These are phyloP conservation scores for Aureobasidium sp. DNA, from an alignment of 2,329 filamentous ascomycete species.

Conservation along the genomic window DNA sequence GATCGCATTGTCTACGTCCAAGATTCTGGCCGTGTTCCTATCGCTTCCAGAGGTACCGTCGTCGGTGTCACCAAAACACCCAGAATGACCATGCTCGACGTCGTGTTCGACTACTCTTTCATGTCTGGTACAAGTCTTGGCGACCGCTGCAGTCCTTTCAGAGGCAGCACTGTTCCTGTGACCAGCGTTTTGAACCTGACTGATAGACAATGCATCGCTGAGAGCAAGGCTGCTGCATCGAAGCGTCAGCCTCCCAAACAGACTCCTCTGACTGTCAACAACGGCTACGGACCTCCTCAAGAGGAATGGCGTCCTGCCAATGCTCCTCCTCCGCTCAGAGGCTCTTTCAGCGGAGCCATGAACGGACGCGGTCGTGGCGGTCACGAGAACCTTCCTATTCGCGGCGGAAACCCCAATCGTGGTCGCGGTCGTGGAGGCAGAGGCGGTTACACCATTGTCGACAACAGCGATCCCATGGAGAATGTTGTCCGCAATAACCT, in stretches of 20 bases:
- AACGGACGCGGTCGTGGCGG: conserved; percentile 36
- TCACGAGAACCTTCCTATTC: conserved; percentile 33
- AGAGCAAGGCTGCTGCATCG: conserved; percentile 30
- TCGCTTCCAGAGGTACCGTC: conserved; percentile 86
- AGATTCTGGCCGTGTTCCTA: conserved; percentile 88
- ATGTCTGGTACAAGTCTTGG: conserved; percentile 94
- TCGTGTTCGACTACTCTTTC: conserved; percentile 89
- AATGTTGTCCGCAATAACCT: conserved; percentile 50
- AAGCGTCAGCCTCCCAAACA: conserved; percentile 18
- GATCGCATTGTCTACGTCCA: conserved; percentile 90
- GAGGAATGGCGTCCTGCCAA: conserved; percentile 52
- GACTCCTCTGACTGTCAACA: conserved; percentile 17
- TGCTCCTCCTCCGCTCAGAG: conserved; percentile 49
- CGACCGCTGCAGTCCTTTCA: conserved; percentile 84
- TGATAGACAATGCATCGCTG: conserved; percentile 68
- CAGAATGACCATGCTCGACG: conserved; percentile 72
- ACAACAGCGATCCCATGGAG: conserved; percentile 44
- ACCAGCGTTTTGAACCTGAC: conserved; percentile 85
- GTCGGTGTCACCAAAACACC: conserved; percentile 86
- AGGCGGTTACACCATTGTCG: conserved; percentile 38
- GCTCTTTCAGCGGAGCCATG: conserved; percentile 52
- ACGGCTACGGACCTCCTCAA: conserved; percentile 47
- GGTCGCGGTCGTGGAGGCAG: conserved; percentile 24
- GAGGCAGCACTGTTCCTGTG: conserved; percentile 81
- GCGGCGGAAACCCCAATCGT: conserved; percentile 26